These are phyloP conservation scores for Leonotis leonurus DNA, from an alignment of 257 asterid genomes.

Conservation along the genomic window DNA sequence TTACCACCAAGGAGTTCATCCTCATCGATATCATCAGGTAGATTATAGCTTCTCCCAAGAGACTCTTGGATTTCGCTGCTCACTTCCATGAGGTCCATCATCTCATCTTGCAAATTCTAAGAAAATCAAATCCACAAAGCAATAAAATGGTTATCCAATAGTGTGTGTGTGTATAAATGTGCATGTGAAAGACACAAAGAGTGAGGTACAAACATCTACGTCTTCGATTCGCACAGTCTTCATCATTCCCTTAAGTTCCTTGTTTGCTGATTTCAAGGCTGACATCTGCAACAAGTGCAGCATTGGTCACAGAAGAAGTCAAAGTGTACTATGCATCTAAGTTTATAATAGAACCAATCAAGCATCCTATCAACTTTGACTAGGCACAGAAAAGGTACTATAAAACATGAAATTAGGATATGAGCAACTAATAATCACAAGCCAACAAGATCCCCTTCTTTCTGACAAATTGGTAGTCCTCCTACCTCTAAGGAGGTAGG, in stretches of 20 bases:
- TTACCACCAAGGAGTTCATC: constrained; percentile 78
- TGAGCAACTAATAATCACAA: constrained; percentile 20
- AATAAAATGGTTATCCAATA: neutral
- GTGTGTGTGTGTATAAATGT: neutral
- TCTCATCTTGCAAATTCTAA: constrained; percentile 81
- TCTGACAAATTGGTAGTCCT: constrained; percentile 31
- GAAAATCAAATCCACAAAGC: neutral
- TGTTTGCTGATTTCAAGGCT: constrained; percentile 69
- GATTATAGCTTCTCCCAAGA: constrained; percentile 69
- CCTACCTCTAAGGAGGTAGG: constrained; percentile 73
- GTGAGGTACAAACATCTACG: constrained; percentile 45
- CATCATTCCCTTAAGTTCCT: constrained; percentile 83
- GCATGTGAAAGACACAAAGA: constrained; percentile 3
- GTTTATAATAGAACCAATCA: constrained; percentile 18
- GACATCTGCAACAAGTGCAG: constrained; percentile 43
- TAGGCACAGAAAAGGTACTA: constrained; percentile 7
- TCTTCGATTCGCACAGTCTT: constrained; percentile 75
- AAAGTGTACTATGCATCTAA: constrained; percentile 9
- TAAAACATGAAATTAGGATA: constrained; percentile 12
- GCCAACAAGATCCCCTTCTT: constrained; percentile 23
- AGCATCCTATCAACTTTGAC: constrained; percentile 23
- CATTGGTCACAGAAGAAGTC: constrained; percentile 2
- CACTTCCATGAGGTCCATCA: constrained; percentile 84
- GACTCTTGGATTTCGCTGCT: constrained; percentile 70
- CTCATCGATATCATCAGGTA: constrained; percentile 78